Evolutionary conservation across 2,329 filamentous ascomycete species (phyloP).

Genomic region (Exophiala phaeomuriformis): DNA sequence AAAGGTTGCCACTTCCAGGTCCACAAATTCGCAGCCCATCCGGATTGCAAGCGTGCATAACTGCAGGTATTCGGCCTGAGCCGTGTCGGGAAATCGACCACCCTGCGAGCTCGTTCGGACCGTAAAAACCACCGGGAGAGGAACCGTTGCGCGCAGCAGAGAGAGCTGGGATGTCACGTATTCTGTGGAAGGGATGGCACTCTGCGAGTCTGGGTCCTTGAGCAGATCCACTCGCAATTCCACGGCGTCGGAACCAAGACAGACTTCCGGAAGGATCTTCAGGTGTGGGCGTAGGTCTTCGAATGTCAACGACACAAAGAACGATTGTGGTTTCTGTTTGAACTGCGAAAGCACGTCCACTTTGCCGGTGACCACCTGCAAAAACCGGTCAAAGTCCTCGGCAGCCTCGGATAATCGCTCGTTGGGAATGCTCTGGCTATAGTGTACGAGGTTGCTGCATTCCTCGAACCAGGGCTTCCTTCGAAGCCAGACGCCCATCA

Average conservation of each 20-base stretch:
- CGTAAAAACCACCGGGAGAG: slow-evolving; percentile 84
- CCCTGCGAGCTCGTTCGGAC: slow-evolving; percentile 79
- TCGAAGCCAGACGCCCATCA: slow-evolving; percentile 81
- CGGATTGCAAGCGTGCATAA: slow-evolving; percentile 74
- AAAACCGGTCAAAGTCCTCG: slow-evolving; percentile 66
- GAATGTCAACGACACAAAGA: slow-evolving; percentile 86
- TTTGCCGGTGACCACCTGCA: slow-evolving; percentile 61
- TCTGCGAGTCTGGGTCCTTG: slow-evolving; percentile 56
- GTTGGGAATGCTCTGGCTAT: slow-evolving; percentile 61
- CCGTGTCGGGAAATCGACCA: slow-evolving; percentile 75
- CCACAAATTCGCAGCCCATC: slow-evolving; percentile 84
- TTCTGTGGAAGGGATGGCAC: slow-evolving; percentile 57
- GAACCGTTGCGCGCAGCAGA: slow-evolving; percentile 62
- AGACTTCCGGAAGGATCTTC: slow-evolving; percentile 61
- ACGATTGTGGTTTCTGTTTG: slow-evolving; percentile 63
- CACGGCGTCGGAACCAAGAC: slow-evolving; percentile 83
- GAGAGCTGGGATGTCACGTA: slow-evolving; percentile 78
- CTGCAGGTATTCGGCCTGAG: slow-evolving; percentile 60
- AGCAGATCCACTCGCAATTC: slow-evolving; percentile 91
- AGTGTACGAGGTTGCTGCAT: slow-evolving; percentile 92
- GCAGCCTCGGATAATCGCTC: slow-evolving; percentile 48
- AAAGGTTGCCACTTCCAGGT: slow-evolving; percentile 75
- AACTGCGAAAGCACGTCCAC: slow-evolving; percentile 49
- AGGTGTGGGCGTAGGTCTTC: slow-evolving; percentile 61
- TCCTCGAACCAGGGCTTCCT: slow-evolving; percentile 83